Evolutionary conservation across 2,329 filamentous ascomycete species (phyloP), one percentile per base, ranked within the genome.

Genomic region (Ophiostoma angusticollis): DNA sequence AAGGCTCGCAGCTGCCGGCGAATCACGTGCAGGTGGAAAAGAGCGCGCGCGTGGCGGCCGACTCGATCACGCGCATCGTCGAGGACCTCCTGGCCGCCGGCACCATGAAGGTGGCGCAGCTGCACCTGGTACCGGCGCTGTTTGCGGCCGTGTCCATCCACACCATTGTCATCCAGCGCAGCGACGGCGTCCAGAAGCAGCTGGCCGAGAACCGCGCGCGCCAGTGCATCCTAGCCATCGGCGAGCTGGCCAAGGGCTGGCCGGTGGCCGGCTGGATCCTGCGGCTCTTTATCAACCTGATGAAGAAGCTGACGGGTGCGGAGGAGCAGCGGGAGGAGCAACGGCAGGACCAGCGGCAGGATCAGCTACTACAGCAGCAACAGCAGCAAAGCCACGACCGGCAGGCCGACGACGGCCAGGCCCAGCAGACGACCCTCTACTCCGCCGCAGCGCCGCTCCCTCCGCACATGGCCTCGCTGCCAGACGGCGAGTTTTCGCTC

Each of bases 151-250:
- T 37, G 3, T 37, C 35, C 11, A 37, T 37, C 21, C 35, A 37
- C 14, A 31, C 35, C 3, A 21, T 37, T 8, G 35, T 37, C 2
- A 37, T 37, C n/a, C 35, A 37, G 9, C 19, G 35, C 3, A 37
- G 35, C 14, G 28, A 31, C 21, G 35, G 35, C 1, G 35, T 37
- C 5, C 35, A 37, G 28, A 37, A 37, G n/a, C 35, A 37, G 35
- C 16, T 37, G n/a, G 35, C 35, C 13, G 35, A 37, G 12, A 37
- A 37, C 16, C 19, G 35, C 3, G 35, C 35, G 6, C n/a, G 35
- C 9, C 35, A 37, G 11, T 37, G 35, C 21, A 31, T 37, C 11
- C 19, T 37, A 6, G 35, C 35, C 2, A 31, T 37, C 24, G 35
- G 35, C 11, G 35, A 37, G 11, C 21, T 37, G 19, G 35, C 35